Evolutionary conservation across 139 green algal genomes (phyloP).

Genomic region (Prasinococcaceae sp.): DNA sequence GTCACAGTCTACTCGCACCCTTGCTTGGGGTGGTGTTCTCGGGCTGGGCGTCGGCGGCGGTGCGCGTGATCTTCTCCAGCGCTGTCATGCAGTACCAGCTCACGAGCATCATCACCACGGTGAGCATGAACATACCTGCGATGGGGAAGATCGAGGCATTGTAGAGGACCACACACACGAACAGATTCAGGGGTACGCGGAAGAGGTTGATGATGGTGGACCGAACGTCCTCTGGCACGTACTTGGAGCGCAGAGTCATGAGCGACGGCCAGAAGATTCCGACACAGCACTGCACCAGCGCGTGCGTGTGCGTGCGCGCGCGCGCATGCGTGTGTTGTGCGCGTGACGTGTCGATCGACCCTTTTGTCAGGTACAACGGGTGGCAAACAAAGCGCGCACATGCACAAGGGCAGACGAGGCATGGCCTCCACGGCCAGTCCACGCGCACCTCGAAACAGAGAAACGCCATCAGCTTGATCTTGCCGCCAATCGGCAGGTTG

Average conservation of each 20-base stretch:
- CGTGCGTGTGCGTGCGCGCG: too few relatives aligned
- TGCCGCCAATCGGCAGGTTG: conserved; percentile 27
- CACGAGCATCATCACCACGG: not conserved
- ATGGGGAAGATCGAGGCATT: conserved; percentile 29
- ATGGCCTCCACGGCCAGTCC: too few relatives aligned
- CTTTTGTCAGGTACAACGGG: too few relatives aligned
- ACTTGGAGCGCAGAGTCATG: conserved; percentile 66
- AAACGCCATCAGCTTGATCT: conserved; percentile 77
- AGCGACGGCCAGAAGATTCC: conserved; percentile 95
- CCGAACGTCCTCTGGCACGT: conserved; percentile 85
- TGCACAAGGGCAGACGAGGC: too few relatives aligned
- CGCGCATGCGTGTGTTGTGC: too few relatives aligned
- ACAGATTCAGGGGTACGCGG: conserved; percentile 90
- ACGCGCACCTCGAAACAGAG: conserved; percentile 83
- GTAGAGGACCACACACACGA: conserved; percentile 89
- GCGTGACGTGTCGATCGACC: too few relatives aligned
- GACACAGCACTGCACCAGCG: too few relatives aligned
- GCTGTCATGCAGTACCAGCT: not conserved
- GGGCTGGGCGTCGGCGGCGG: too few relatives aligned
- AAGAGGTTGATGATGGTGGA: conserved; percentile 98
- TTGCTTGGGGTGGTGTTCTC: too few relatives aligned
- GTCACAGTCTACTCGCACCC: too few relatives aligned
- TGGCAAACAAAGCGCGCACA: too few relatives aligned
- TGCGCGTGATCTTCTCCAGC: too few relatives aligned
- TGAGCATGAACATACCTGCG: not conserved